Evolutionary conservation across 1,139 yeast genomes (phyloP).

Genomic region (Taphrina populina): DNA sequence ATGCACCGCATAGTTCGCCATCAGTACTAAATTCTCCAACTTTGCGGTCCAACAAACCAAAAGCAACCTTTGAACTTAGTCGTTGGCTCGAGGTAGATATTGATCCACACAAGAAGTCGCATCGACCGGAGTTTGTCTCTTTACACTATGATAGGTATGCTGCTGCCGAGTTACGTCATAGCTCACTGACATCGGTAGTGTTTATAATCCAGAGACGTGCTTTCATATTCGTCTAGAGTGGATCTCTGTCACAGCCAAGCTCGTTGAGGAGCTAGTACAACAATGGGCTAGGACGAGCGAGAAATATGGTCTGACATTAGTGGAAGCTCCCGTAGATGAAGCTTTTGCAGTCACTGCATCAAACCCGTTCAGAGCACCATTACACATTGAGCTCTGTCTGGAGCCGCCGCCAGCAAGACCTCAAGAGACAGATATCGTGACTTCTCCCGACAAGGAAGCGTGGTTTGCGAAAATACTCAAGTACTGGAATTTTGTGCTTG

Average conservation of each 20-base stretch:
- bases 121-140: conserved; percentile 71
- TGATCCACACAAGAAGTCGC: conserved; percentile 70
- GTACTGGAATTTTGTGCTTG: conserved; percentile 71
- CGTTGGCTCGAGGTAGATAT: conserved; percentile 68
- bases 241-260: conserved; percentile 84
- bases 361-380: conserved; percentile 87
- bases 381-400: conserved; percentile 61
- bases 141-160: conserved; percentile 91
- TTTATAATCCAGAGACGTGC: conserved; percentile 80
- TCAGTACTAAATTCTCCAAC: conserved; percentile 13
- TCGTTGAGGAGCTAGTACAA: conserved; percentile 82
- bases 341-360: conserved; percentile 69
- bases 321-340: conserved; percentile 93
- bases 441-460: conserved; percentile 43
- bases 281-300: conserved; percentile 82
- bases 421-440: conserved; percentile 6
- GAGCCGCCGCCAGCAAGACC: conserved; percentile 57
- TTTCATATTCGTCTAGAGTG: conserved; percentile 89
- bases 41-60: background rate
- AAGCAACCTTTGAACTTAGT: conserved; percentile 44
- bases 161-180: conserved; percentile 6
- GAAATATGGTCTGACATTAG: conserved; percentile 77
- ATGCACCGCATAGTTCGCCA: no score
- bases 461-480: conserved; percentile 65
- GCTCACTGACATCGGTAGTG: background rate